Evolutionary conservation across 192 early-diverging fungal genomes (phyloP).

Genomic region (Podila clonocystis): DNA sequence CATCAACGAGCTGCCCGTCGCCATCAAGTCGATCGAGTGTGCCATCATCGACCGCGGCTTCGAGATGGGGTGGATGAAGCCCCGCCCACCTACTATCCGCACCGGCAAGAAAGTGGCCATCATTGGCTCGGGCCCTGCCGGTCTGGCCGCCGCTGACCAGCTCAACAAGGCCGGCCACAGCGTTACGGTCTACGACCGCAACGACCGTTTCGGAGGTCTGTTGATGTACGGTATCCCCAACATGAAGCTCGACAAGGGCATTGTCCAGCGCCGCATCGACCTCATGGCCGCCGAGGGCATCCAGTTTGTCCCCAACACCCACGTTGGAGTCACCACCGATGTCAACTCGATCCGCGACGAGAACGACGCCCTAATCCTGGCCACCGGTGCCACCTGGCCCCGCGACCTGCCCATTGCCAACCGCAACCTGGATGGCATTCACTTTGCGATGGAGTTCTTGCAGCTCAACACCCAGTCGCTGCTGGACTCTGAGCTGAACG

Average conservation of each 20-base stretch:
- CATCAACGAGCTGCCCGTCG: conserved; percentile 94
- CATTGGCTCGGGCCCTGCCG: conserved; percentile 96
- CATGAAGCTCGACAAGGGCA: conserved; percentile 99
- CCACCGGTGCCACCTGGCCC: conserved; percentile 98
- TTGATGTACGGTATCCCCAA: conserved; percentile 99
- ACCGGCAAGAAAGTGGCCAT: conserved; percentile 89
- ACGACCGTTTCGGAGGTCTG: conserved; percentile 95
- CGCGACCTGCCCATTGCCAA: conserved; percentile 92
- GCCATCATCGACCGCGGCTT: conserved; percentile 98
- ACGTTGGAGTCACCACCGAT: conserved; percentile 88
- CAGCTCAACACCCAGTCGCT: conserved; percentile 89
- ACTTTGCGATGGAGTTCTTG: conserved; percentile 99
- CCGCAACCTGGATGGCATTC: conserved; percentile 87
- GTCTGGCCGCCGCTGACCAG: conserved; percentile 95
- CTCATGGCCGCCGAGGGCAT: conserved; percentile 96
- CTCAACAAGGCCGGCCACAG: conserved; percentile 95
- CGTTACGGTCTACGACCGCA: conserved; percentile 97
- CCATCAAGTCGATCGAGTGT: conserved; percentile 97
- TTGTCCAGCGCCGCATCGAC: conserved; percentile 94
- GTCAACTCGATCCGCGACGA: conserved; percentile 69
- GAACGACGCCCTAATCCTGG: conserved; percentile 88
- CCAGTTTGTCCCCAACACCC: conserved; percentile 85
- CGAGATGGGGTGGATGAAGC: conserved; percentile 96
- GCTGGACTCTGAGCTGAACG: conserved; percentile 79
- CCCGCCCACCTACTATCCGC: conserved; percentile 79